Conservation (phyloP, 192 early-diverging fungal species). For the Paraglomus occultum region DNA sequence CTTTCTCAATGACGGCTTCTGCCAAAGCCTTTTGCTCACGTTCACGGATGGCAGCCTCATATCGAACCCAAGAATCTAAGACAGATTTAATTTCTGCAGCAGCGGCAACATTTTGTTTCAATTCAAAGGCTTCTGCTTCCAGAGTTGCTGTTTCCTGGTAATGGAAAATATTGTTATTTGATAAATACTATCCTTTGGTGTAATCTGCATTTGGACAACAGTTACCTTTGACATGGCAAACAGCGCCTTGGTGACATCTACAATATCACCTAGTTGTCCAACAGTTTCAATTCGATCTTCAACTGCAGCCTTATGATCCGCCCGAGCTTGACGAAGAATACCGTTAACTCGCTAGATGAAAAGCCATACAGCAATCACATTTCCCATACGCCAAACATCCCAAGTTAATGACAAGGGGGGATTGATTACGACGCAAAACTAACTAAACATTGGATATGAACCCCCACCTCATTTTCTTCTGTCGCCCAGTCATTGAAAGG, state of each 20-base stretch:
- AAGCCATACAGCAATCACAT: neutral
- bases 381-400: neutral
- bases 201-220: neutral
- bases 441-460: neutral
- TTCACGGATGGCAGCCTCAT: constrained; percentile 91
- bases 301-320: constrained; percentile 90
- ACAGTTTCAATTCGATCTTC: constrained; percentile 87
- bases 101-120: constrained; percentile 88
- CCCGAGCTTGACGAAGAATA: constrained; percentile 79
- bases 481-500: constrained; percentile 78
- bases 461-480: constrained; percentile 46
- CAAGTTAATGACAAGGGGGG: neutral
- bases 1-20: constrained; percentile 78
- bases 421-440: neutral
- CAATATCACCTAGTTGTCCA: constrained; percentile 89
- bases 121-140: constrained; percentile 91
- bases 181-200: neutral
- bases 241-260: constrained; percentile 88
- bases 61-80: constrained; percentile 96
- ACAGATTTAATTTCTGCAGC: constrained; percentile 80
- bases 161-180: neutral
- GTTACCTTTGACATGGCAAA: constrained; percentile 89
- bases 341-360: constrained; percentile 72
- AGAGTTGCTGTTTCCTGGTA: constrained; percentile 82
- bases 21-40: constrained; percentile 88